A percentile compares a stretch with the other conserved stretches of the same genome.
These are phyloP conservation scores for Saussurea involucrata DNA, from an alignment of 129 eudicot genomes.

Conservation along the genomic window DNA sequence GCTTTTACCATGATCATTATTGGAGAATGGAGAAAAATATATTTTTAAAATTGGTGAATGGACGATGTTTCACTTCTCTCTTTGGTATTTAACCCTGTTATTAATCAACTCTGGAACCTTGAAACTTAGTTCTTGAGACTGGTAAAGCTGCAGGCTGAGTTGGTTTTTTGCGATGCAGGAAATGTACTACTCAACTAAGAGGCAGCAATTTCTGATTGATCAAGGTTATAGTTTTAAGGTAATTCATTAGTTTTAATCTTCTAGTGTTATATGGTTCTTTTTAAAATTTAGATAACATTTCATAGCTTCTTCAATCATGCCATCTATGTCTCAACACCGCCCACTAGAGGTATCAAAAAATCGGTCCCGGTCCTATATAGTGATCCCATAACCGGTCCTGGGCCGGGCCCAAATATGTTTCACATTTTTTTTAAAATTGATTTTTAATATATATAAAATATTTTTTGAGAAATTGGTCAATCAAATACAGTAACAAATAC, in stretches of 20 bases:
- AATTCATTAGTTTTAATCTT: neutral
- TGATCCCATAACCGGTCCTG: too few relatives aligned
- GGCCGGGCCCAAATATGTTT: too few relatives aligned
- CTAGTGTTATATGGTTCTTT: neutral
- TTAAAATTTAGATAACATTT: neutral
- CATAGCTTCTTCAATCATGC: neutral
- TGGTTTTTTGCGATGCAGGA: slow-evolving; percentile 49
- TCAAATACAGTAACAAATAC: too few relatives aligned
- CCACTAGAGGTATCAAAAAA: too few relatives aligned
- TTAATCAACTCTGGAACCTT: neutral
- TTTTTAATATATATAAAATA: too few relatives aligned
- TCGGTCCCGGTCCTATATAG: too few relatives aligned
- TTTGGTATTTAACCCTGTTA: neutral
- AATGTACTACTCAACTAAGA: slow-evolving; percentile 97
- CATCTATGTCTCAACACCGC: neutral
- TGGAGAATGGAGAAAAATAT: neutral
- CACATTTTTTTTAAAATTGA: too few relatives aligned
- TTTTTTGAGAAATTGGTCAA: too few relatives aligned
- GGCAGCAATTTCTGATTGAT: slow-evolving; percentile 95
- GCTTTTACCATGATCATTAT: neutral
- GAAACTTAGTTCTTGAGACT: neutral
- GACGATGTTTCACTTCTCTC: neutral
- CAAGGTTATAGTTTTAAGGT: slow-evolving; percentile 98
- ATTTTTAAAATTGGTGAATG: neutral
- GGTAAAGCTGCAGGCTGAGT: slow-evolving; percentile 6